These are phyloP conservation scores for Collybia sp. DNA, from an alignment of 768 basidiomycete genomes.

Conservation along the genomic window DNA sequence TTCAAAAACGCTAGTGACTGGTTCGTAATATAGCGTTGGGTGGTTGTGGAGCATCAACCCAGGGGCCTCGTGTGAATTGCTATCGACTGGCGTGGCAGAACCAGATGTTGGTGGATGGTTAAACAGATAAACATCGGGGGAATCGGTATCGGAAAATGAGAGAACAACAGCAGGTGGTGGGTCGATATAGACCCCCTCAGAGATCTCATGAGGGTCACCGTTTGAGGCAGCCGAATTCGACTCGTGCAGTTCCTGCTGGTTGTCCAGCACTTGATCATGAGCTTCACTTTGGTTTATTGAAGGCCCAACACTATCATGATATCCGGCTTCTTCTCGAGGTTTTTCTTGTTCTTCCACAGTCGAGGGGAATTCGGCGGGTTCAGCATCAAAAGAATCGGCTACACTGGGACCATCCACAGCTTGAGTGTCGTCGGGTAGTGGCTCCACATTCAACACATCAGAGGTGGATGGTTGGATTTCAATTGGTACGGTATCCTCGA, in stretches of 20 bases:
- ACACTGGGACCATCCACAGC: too few species aligned
- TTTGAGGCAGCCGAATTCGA: conserved; percentile 8
- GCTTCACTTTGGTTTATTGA: too few species aligned
- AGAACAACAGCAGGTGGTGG: conserved; percentile 69
- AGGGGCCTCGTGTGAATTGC: conserved; percentile 11
- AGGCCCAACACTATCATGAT: not conserved
- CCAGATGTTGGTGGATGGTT: conserved; percentile 39
- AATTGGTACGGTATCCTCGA: too few species aligned
- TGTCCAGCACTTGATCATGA: too few species aligned
- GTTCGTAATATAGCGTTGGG: conserved; percentile 77
- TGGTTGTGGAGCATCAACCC: conserved; percentile 54
- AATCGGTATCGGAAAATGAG: conserved; percentile 32
- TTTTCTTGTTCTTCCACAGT: too few species aligned
- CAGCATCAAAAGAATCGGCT: too few species aligned
- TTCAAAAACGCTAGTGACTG: conserved; percentile 64
- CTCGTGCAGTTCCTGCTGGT: too few species aligned
- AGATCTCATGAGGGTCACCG: conserved; percentile 53
- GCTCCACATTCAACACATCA: too few species aligned
- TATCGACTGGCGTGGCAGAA: conserved; percentile 17
- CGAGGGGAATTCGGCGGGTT: too few species aligned
- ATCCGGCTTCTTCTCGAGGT: not conserved
- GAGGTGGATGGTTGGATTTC: too few species aligned
- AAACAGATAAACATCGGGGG: conserved; percentile 46
- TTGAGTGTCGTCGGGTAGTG: too few species aligned
- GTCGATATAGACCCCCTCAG: conserved; percentile 69